Conservation (phyloP, 1,284 basidiomycete genomes). For the Rhodotorula sp. region DNA sequence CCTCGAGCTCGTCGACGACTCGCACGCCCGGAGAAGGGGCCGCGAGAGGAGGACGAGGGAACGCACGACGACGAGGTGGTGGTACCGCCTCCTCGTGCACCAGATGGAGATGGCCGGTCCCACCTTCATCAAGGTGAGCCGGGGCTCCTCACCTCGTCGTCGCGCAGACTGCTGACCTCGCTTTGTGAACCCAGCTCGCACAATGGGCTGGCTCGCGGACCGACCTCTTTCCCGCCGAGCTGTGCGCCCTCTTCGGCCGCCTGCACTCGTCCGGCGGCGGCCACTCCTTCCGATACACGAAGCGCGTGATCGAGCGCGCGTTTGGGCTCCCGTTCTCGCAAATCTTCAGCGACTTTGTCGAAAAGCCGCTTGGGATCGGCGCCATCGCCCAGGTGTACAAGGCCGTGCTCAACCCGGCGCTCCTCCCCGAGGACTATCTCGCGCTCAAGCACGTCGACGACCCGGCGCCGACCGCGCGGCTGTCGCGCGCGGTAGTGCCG, state of each 20-base stretch:
- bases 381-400: conserved; percentile 96
- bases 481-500: conserved; percentile 55
- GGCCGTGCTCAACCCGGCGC: conserved; percentile 76
- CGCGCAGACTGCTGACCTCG: background rate
- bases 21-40: conserved; percentile 51
- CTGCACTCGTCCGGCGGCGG: conserved; percentile 87
- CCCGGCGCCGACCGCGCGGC: conserved; percentile 44
- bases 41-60: conserved; percentile 55
- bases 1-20: conserved; percentile 56
- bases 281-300: conserved; percentile 81
- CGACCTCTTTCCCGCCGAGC: conserved; percentile 89
- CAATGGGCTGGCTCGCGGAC: conserved; percentile 98
- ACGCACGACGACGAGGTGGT: conserved; percentile 69
- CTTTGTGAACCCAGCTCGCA: conserved; percentile 63
- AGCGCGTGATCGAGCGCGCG: conserved; percentile 75
- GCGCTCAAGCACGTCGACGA: conserved; percentile 45
- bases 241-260: conserved; percentile 82
- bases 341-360: conserved; percentile 88
- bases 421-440: conserved; percentile 65
- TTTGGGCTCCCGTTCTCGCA: conserved; percentile 75
- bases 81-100: conserved; percentile 84
- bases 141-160: background rate
- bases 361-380: conserved; percentile 89
- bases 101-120: conserved; percentile 95
- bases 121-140: conserved; percentile 87